These are phyloP conservation scores for Colletotrichum chrysophilum DNA, from an alignment of 2,329 filamentous ascomycete species.

Conservation along the genomic window DNA sequence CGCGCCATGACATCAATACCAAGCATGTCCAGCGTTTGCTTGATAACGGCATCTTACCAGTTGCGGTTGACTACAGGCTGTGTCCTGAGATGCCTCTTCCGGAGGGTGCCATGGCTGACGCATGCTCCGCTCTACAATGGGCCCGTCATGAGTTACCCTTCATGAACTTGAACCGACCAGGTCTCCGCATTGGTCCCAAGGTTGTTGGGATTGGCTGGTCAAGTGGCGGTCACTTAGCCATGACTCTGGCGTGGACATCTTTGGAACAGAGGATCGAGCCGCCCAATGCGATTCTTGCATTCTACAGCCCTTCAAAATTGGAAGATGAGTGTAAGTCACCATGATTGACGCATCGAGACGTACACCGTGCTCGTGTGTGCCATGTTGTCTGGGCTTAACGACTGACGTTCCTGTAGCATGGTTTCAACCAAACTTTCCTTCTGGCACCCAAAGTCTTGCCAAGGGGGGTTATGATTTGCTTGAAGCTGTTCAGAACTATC, in stretches of 20 bases:
- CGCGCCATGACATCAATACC: slow-evolving; percentile 38
- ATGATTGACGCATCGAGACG: not conserved
- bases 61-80: slow-evolving; percentile 55
- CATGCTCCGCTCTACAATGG: slow-evolving; percentile 47
- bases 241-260: slow-evolving; percentile 45
- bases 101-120: slow-evolving; percentile 52
- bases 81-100: slow-evolving; percentile 52
- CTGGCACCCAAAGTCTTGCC: not conserved
- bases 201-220: slow-evolving; percentile 54
- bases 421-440: not conserved
- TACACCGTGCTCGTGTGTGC: not conserved
- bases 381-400: not conserved
- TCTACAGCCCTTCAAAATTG: not conserved
- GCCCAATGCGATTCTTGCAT: slow-evolving; percentile 28
- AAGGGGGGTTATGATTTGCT: not conserved
- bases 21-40: slow-evolving; percentile 43
- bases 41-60: slow-evolving; percentile 43
- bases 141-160: slow-evolving; percentile 34
- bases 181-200: slow-evolving; percentile 27
- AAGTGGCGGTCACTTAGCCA: slow-evolving; percentile 49
- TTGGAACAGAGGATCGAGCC: slow-evolving; percentile 30
- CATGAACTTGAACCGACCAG: slow-evolving; percentile 24
- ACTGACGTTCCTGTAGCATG: not conserved
- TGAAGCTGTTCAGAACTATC: not conserved
- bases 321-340: not conserved